phyloP scores from a whole-genome alignment of 2,329 filamentous ascomycete genomes.

The Colletotrichum noveboracense region DNA sequence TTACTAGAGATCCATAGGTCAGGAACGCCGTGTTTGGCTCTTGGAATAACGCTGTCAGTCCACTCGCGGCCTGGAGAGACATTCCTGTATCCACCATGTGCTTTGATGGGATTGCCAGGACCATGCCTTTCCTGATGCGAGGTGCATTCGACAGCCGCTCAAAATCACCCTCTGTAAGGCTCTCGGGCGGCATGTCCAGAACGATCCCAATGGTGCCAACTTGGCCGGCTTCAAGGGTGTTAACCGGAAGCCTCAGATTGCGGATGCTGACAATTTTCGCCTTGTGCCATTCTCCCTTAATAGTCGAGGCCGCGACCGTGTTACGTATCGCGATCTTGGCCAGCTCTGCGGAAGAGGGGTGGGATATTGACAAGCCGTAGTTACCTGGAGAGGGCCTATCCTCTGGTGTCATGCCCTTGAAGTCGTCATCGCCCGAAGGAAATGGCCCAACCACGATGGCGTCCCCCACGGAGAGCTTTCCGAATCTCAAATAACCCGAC shows the following conservation, averaged over 20 bases:
- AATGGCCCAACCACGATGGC: conserved; percentile 82
- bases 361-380: conserved; percentile 56
- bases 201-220: conserved; percentile 88
- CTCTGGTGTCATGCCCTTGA: conserved; percentile 43
- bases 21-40: conserved; percentile 68
- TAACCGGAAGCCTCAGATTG: conserved; percentile 84
- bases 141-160: conserved; percentile 37
- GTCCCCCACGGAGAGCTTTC: conserved; percentile 78
- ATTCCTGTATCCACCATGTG: conserved; percentile 62
- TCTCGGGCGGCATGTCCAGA: conserved; percentile 49
- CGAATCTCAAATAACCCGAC: conserved; percentile 84
- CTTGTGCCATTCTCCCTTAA: conserved; percentile 76
- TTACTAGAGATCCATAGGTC: conserved; percentile 71
- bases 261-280: conserved; percentile 86
- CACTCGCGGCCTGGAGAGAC: conserved; percentile 68
- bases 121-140: conserved; percentile 79
- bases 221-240: conserved; percentile 77
- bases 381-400: conserved; percentile 52
- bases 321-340: conserved; percentile 58
- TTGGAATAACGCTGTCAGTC: conserved; percentile 74
- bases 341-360: conserved; percentile 59
- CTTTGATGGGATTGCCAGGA: conserved; percentile 69
- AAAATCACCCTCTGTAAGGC: conserved; percentile 31
- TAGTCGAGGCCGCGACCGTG: conserved; percentile 54
- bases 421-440: conserved; percentile 58